These are phyloP conservation scores for Fusarium sp. DNA, from an alignment of 2,329 filamentous ascomycete genomes.

Conservation along the genomic window DNA sequence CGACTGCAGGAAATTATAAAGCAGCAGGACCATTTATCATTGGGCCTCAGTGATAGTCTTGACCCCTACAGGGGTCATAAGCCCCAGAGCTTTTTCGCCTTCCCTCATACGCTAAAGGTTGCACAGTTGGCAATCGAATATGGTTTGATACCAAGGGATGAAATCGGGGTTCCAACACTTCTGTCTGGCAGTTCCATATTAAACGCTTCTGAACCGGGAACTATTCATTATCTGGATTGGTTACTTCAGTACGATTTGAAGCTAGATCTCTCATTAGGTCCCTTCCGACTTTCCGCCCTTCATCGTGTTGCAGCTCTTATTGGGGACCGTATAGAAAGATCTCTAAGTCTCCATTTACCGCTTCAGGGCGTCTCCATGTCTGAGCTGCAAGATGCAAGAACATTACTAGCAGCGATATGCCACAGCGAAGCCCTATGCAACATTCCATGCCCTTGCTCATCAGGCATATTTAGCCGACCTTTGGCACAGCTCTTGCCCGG, in stretches of 20 bases:
- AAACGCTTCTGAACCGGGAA: rapidly evolving
- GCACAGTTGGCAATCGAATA: not conserved
- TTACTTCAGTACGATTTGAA: not conserved
- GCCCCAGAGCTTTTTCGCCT: not conserved
- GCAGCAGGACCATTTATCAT: rapidly evolving
- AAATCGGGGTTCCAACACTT: not conserved
- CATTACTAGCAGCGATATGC: not conserved
- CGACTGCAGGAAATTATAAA: not conserved
- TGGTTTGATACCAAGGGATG: not conserved
- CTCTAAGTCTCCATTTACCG: no score
- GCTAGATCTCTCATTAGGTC: not conserved
- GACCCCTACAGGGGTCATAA: not conserved
- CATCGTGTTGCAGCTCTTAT: not conserved
- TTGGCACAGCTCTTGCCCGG: not conserved
- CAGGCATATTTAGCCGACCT: not conserved
- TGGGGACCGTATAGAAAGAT: not conserved
- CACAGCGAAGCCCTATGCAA: rapidly evolving
- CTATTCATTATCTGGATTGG: not conserved
- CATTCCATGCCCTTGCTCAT: not conserved
- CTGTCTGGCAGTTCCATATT: not conserved
- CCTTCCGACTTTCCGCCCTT: not conserved
- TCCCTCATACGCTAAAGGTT: not conserved
- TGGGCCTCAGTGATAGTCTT: not conserved
- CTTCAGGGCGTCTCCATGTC: not conserved
- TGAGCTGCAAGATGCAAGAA: not conserved